Evolutionary conservation across 768 basidiomycete species (phyloP).

Genomic region (Boletus vinaceobasis): DNA sequence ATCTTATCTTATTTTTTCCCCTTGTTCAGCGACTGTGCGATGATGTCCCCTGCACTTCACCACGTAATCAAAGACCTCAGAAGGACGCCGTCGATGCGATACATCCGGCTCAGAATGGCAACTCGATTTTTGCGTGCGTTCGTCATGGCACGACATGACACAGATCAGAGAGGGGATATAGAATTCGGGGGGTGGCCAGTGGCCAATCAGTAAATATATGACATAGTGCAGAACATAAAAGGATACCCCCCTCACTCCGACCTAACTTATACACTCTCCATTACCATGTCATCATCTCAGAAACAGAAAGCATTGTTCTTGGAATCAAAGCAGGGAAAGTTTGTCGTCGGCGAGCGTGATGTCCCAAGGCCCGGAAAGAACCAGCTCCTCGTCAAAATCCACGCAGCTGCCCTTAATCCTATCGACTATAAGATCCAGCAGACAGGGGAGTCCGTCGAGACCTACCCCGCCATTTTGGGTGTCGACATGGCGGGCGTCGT

Average conservation of each 20-base stretch:
- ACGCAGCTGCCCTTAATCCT: slow-evolving; percentile 44
- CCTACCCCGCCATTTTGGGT: slow-evolving; percentile 37
- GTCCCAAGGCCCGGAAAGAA: slow-evolving; percentile 35
- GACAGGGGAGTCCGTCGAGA: slow-evolving; percentile 29
- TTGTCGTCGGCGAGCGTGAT: slow-evolving; percentile 26
- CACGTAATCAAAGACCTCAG: slow-evolving; percentile 25
- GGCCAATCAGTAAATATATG: slow-evolving; percentile 29
- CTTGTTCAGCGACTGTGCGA: slow-evolving; percentile 21
- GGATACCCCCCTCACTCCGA: not conserved
- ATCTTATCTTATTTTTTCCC: slow-evolving; percentile 16
- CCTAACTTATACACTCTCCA: slow-evolving; percentile 15
- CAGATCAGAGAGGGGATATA: slow-evolving; percentile 24
- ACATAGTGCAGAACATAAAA: slow-evolving; percentile 13
- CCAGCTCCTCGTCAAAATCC: slow-evolving; percentile 41
- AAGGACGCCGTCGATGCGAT: slow-evolving; percentile 31
- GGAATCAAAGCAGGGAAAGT: slow-evolving; percentile 26
- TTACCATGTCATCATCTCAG: slow-evolving; percentile 17
- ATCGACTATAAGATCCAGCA: slow-evolving; percentile 39
- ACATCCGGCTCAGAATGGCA: slow-evolving; percentile 30
- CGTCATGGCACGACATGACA: slow-evolving; percentile 29
- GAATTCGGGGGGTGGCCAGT: slow-evolving; percentile 32
- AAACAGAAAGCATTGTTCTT: slow-evolving; percentile 31
- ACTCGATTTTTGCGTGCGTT: slow-evolving; percentile 30
- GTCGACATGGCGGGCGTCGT: slow-evolving; percentile 38
- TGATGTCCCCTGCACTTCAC: slow-evolving; percentile 14